Evolutionary conservation across 164 flowering plant genomes (phyloP).

Genomic region (Euptelea pleiosperma): DNA sequence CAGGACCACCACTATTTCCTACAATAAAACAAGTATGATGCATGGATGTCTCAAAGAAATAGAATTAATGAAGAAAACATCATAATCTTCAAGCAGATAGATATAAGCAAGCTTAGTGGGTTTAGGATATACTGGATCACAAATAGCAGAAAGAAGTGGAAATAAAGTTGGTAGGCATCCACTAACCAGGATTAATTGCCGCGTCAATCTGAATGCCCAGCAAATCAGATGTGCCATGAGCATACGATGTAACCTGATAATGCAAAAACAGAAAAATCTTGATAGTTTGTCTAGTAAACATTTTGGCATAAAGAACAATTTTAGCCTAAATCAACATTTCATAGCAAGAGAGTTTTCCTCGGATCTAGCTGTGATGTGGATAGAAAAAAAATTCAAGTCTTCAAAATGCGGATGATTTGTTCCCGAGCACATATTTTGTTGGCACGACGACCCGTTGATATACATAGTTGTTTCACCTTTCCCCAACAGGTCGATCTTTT

Average conservation of each 20-base stretch:
- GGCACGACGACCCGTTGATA: too few relatives aligned
- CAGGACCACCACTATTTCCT: conserved; percentile 99
- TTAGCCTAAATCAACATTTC: neutral
- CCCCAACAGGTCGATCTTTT: too few relatives aligned
- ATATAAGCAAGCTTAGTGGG: neutral
- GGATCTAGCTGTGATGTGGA: neutral
- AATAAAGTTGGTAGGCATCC: conserved; percentile 1
- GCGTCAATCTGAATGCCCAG: conserved; percentile 99
- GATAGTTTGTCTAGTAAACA: neutral
- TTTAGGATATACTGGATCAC: neutral
- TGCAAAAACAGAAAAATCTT: neutral
- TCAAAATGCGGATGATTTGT: too few relatives aligned
- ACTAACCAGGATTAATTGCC: conserved; percentile 96
- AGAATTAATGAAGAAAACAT: neutral
- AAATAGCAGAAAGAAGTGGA: too few relatives aligned
- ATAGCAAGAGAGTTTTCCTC: neutral
- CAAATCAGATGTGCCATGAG: conserved; percentile 92
- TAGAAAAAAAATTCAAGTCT: neutral
- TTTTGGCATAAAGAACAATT: neutral
- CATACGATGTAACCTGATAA: conserved; percentile 89
- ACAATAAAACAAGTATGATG: conserved; percentile 29
- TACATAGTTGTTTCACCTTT: too few relatives aligned
- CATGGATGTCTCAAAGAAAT: conserved; percentile 19
- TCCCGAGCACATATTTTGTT: too few relatives aligned
- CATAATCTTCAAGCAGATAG: conserved; percentile 2